These are phyloP conservation scores for Sungouiozyma ichnusensis DNA, from an alignment of 805 yeast genomes.

Conservation along the genomic window DNA sequence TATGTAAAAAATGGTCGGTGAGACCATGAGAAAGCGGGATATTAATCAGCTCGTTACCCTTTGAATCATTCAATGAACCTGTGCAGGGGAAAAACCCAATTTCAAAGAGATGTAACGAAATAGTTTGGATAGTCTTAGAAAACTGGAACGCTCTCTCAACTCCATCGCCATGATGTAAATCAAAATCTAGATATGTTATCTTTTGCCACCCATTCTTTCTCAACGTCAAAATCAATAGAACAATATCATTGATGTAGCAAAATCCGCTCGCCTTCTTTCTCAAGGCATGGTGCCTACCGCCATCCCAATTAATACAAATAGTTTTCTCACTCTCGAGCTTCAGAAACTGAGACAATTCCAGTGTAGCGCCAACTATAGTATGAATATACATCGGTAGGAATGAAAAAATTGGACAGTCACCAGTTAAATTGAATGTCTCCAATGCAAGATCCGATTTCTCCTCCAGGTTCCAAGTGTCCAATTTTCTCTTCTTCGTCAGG, in stretches of 20 bases:
- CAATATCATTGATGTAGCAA: slow-evolving; percentile 65
- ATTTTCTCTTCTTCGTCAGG: background rate
- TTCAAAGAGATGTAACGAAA: slow-evolving; percentile 56
- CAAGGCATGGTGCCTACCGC: slow-evolving; percentile 66
- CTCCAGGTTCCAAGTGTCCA: too few relatives aligned
- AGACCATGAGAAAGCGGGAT: slow-evolving; percentile 51
- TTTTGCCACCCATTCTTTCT: slow-evolving; percentile 35
- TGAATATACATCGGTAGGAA: slow-evolving; percentile 39
- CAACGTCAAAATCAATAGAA: slow-evolving; percentile 42
- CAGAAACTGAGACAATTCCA: slow-evolving; percentile 33
- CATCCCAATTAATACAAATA: slow-evolving; percentile 61
- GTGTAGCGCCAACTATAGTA: slow-evolving; percentile 46
- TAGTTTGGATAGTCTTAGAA: slow-evolving; percentile 45
- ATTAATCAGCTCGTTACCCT: slow-evolving; percentile 37
- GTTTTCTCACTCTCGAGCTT: slow-evolving; percentile 12
- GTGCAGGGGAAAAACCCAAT: slow-evolving; percentile 68
- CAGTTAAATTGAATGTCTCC: slow-evolving; percentile 37
- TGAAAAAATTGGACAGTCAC: slow-evolving; percentile 59
- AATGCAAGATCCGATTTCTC: too few relatives aligned
- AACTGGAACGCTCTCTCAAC: slow-evolving; percentile 55
- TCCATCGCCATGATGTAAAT: slow-evolving; percentile 76
- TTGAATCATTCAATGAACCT: slow-evolving; percentile 35
- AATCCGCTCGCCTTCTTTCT: slow-evolving; percentile 52
- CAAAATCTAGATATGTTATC: slow-evolving; percentile 58
- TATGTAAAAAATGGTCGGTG: slow-evolving; percentile 33